These are phyloP conservation scores for Davidsoniella virescens DNA, from an alignment of 2,329 filamentous ascomycete species.

Conservation along the genomic window DNA sequence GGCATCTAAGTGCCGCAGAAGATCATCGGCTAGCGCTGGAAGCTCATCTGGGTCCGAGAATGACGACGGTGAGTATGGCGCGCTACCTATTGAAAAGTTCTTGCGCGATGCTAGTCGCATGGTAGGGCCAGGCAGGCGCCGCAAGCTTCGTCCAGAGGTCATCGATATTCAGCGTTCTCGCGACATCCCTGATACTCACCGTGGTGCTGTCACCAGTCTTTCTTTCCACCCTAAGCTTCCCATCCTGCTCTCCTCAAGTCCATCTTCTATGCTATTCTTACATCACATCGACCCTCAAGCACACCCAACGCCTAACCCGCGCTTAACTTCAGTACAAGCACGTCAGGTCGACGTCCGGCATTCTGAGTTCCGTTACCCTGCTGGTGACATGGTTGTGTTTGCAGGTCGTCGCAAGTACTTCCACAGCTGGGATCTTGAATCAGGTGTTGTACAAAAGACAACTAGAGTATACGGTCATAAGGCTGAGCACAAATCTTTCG, in stretches of 20 bases:
- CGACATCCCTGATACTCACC: constrained; percentile 66
- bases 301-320: constrained; percentile 65
- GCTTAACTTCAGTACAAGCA: constrained; percentile 78
- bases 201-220: constrained; percentile 64
- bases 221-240: constrained; percentile 82
- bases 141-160: constrained; percentile 69
- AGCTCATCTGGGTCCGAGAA: constrained; percentile 24
- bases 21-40: constrained; percentile 29
- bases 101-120: constrained; percentile 60
- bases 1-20: constrained; percentile 33
- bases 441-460: constrained; percentile 70
- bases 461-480: constrained; percentile 57
- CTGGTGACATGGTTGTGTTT: constrained; percentile 68
- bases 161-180: constrained; percentile 80
- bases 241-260: constrained; percentile 76
- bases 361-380: constrained; percentile 60
- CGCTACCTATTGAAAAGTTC: constrained; percentile 63
- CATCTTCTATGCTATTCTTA: constrained; percentile 68
- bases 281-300: constrained; percentile 73
- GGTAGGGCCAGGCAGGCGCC: constrained; percentile 36
- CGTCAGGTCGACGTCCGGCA: constrained; percentile 69
- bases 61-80: constrained; percentile 41
- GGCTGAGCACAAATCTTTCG: constrained; percentile 79
- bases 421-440: constrained; percentile 80
- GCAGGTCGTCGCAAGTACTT: constrained; percentile 81